Evolutionary conservation across 1,139 yeast species (phyloP).

Genomic region (Candida mesenterica): DNA sequence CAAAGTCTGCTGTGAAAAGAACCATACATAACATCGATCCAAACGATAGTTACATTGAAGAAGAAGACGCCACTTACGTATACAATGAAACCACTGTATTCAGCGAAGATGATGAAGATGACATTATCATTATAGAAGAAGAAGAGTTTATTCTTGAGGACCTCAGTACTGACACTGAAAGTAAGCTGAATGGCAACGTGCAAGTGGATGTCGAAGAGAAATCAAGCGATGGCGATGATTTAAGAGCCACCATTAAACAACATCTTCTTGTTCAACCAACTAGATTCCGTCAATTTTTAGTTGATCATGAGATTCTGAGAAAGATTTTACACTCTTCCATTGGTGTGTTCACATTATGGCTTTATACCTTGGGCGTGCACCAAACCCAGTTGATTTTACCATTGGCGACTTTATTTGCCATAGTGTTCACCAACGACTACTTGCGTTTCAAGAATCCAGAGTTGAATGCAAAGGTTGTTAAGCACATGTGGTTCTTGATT

Average conservation of each 20-base stretch:
- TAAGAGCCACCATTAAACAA: too few species aligned
- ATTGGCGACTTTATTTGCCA: slow-evolving; percentile 50
- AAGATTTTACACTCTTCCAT: slow-evolving; percentile 84
- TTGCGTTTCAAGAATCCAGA: slow-evolving; percentile 60
- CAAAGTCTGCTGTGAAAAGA: slow-evolving; percentile 12
- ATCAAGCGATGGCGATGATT: slow-evolving; percentile 11
- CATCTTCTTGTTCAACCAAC: slow-evolving; percentile 6
- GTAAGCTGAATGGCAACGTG: slow-evolving; percentile 3
- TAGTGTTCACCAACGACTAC: slow-evolving; percentile 63
- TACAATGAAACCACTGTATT: slow-evolving; percentile 23
- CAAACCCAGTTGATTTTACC: slow-evolving; percentile 59
- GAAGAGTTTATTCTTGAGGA: slow-evolving; percentile 5
- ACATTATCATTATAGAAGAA: slow-evolving; percentile 8
- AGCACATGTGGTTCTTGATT: slow-evolving; percentile 73
- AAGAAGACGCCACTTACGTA: slow-evolving; percentile 37
- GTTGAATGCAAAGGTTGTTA: slow-evolving; percentile 65
- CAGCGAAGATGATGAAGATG: slow-evolving; percentile 20
- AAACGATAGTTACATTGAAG: slow-evolving; percentile 37
- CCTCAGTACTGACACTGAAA: not conserved
- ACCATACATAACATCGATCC: slow-evolving; percentile 28
- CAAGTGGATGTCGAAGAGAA: slow-evolving; percentile 10
- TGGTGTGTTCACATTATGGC: slow-evolving; percentile 73
- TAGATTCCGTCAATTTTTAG: slow-evolving; percentile 49
- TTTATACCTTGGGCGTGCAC: slow-evolving; percentile 64
- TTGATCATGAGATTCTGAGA: slow-evolving; percentile 85